Percentiles rank a stretch among this genome's conserved stretches.
These are phyloP conservation scores for Rubia tinctorum DNA, from an alignment of 305 asterid species.

Conservation along the genomic window DNA sequence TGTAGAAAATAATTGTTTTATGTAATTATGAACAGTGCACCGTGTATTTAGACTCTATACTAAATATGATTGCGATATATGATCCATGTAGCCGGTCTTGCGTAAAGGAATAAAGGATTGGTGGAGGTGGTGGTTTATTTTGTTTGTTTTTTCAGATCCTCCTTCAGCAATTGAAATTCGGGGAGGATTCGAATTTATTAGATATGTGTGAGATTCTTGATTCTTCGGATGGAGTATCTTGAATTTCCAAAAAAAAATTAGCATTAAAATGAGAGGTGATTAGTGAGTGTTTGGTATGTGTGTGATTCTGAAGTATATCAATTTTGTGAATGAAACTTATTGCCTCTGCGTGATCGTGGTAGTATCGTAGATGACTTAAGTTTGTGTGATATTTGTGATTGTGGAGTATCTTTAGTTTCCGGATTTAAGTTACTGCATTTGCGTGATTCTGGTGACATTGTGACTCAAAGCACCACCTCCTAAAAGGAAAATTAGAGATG, in stretches of 20 bases:
- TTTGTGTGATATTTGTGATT: background rate
- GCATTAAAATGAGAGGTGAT: background rate
- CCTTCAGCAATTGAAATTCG: background rate
- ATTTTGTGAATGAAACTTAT: background rate
- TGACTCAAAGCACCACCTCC: background rate
- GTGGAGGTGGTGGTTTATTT: background rate
- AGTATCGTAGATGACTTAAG: background rate
- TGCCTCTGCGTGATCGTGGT: background rate
- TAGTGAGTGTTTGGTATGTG: background rate
- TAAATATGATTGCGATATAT: background rate
- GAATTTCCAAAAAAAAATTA: background rate
- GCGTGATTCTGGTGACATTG: no score
- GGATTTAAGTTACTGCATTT: no score
- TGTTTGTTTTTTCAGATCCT: background rate
- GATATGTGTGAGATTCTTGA: background rate
- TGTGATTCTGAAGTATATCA: background rate
- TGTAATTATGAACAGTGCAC: background rate
- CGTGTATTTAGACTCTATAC: background rate
- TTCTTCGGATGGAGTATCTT: background rate
- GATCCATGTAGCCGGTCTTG: background rate
- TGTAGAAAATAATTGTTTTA: background rate
- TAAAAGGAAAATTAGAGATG: background rate
- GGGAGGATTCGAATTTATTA: background rate
- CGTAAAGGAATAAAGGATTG: background rate
- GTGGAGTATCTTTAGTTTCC: background rate